These are phyloP conservation scores for Apophysomyces trapeziformis DNA, from an alignment of 371 early-diverging fungal genomes.

Conservation along the genomic window DNA sequence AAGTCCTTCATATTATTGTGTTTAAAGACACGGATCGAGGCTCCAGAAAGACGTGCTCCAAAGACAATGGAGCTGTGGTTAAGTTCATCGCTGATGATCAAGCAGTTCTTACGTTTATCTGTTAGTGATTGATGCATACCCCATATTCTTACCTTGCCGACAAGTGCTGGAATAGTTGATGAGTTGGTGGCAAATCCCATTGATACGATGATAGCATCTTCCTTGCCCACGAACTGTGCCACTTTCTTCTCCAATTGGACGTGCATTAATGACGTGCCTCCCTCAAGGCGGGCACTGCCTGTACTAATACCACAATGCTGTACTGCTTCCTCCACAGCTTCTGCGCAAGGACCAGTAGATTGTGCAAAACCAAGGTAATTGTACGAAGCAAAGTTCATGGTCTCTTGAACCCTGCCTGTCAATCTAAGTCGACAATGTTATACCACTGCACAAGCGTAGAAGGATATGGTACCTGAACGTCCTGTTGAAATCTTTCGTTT, in stretches of 20 bases:
- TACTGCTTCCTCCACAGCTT: constrained; percentile 83
- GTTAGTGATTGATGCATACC: not conserved
- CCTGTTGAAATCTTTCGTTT: constrained; percentile 81
- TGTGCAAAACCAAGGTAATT: constrained; percentile 99
- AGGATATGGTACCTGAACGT: constrained; percentile 65
- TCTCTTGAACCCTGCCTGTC: constrained; percentile 82
- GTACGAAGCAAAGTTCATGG: constrained; percentile 98
- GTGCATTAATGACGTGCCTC: constrained; percentile 73
- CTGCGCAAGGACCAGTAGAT: constrained; percentile 89
- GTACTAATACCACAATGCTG: constrained; percentile 67
- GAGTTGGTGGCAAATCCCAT: constrained; percentile 99
- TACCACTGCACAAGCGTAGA: not conserved
- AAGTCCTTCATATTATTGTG: constrained; percentile 92
- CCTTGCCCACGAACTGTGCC: constrained; percentile 96
- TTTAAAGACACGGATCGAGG: constrained; percentile 94
- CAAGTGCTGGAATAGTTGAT: constrained; percentile 95
- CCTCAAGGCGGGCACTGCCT: constrained; percentile 76
- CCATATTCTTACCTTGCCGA: constrained; percentile 63
- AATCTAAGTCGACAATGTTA: constrained; percentile 31
- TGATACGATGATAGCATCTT: constrained; percentile 92
- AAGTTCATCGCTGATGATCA: constrained; percentile 97
- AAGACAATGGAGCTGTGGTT: constrained; percentile 98
- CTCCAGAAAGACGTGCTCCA: constrained; percentile 96
- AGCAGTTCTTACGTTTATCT: constrained; percentile 56
- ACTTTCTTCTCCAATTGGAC: constrained; percentile 89